These are phyloP conservation scores for Myriosclerotinia scirpicola DNA, from an alignment of 2,329 filamentous ascomycete species.

Conservation along the genomic window DNA sequence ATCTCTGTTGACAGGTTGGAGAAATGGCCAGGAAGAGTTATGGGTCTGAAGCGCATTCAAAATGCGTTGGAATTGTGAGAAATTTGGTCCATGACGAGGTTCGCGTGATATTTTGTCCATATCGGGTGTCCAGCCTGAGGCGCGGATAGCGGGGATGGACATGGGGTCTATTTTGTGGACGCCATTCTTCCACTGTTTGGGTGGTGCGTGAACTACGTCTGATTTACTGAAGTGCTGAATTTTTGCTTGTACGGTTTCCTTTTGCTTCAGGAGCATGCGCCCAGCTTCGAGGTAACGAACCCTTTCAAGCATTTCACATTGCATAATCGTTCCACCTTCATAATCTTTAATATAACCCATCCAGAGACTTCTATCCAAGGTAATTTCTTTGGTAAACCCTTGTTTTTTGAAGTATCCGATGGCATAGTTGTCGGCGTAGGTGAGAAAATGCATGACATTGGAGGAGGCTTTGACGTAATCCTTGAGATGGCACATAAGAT, in stretches of 20 bases:
- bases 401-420: conserved; percentile 99
- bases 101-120: conserved; percentile 97
- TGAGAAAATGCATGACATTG: conserved; percentile 97
- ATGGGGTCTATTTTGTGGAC: conserved; percentile 78
- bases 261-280: conserved; percentile 95
- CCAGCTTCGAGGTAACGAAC: conserved; percentile 92
- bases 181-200: conserved; percentile 80
- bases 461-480: conserved; percentile 97
- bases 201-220: conserved; percentile 82
- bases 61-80: conserved; percentile 88
- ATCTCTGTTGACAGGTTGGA: conserved; percentile 88
- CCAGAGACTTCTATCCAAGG: conserved; percentile 84
- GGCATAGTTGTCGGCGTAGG: conserved; percentile 97
- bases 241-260: conserved; percentile 91
- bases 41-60: conserved; percentile 96
- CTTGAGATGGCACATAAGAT: conserved; percentile 97
- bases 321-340: conserved; percentile 98
- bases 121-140: conserved; percentile 91
- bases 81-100: conserved; percentile 93
- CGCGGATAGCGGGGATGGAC: conserved; percentile 82
- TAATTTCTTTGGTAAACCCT: conserved; percentile 98
- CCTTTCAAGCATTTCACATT: conserved; percentile 94
- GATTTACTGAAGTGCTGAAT: conserved; percentile 88
- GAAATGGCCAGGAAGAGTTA: conserved; percentile 89
- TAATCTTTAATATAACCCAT: conserved; percentile 99